A percentile compares a stretch with the other conserved stretches of the same genome.
phyloP scores from a whole-genome alignment of 106 monocot genomes.

The Iris macrosiphon region DNA sequence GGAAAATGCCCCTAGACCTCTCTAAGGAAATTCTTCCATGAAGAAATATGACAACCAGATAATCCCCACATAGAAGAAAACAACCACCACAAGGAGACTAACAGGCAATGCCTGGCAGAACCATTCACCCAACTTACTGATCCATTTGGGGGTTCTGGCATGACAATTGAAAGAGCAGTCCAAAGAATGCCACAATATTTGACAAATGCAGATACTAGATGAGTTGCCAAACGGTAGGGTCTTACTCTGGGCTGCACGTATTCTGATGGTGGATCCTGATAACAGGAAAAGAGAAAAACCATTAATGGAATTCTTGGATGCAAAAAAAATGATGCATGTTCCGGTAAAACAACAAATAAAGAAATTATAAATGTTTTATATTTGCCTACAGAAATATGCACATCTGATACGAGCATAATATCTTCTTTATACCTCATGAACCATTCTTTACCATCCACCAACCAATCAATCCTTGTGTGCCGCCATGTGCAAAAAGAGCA shows the following conservation, averaged over 20 bases:
- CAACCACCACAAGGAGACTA: constrained; percentile 61
- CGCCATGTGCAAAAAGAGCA: constrained; percentile 75
- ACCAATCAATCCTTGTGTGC: constrained; percentile 75
- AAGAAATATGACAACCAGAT: too few relatives aligned
- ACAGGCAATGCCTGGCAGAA: constrained; percentile 59
- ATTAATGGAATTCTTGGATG: too few relatives aligned
- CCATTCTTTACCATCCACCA: constrained; percentile 99
- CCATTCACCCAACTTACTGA: constrained; percentile 60
- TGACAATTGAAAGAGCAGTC: constrained; percentile 82
- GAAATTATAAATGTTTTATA: too few relatives aligned
- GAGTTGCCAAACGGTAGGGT: constrained; percentile 80
- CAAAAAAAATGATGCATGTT: too few relatives aligned
- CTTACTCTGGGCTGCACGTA: constrained; percentile 91
- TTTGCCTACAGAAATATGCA: too few relatives aligned
- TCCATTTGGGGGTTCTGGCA: constrained; percentile 78
- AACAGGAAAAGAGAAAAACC: too few relatives aligned
- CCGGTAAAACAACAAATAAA: too few relatives aligned
- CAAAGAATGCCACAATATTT: constrained; percentile 85
- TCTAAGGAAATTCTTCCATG: too few relatives aligned
- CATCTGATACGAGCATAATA: too few relatives aligned
- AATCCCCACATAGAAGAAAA: too few relatives aligned
- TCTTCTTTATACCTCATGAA: constrained; percentile 46
- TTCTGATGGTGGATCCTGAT: constrained; percentile 76
- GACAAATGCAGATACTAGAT: constrained; percentile 82
- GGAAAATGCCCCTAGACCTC: too few relatives aligned